A percentile compares a stretch with the other conserved stretches of the same genome.
These are phyloP conservation scores for Fusarium concolor DNA, from an alignment of 2,329 filamentous ascomycete species.

Conservation along the genomic window DNA sequence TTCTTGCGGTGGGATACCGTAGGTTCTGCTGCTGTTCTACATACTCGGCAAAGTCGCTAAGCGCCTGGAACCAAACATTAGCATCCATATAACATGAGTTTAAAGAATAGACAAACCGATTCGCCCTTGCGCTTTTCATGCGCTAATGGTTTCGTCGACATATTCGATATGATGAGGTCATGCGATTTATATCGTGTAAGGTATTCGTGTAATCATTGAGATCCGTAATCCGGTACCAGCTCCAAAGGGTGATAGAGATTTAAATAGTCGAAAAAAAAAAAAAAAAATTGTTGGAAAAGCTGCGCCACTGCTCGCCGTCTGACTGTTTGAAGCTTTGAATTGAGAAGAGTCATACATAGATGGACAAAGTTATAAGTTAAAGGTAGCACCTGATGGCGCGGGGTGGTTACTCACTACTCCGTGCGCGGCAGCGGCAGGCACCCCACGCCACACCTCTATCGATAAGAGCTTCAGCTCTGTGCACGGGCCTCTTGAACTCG, in stretches of 20 bases:
- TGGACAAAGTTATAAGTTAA: constrained; percentile 33
- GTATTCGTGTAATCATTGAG: constrained; percentile 49
- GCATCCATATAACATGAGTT: neutral
- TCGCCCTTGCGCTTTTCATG: constrained; percentile 90
- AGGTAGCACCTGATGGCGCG: constrained; percentile 25
- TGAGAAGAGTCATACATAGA: constrained; percentile 47
- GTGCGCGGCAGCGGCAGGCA: neutral
- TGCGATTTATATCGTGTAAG: constrained; percentile 34
- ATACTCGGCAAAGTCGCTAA: constrained; percentile 97
- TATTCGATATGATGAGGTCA: constrained; percentile 48
- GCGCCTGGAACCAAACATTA: constrained; percentile 62
- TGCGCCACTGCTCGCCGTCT: constrained; percentile 42
- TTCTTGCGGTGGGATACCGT: constrained; percentile 65
- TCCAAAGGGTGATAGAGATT: neutral
- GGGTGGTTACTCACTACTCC: constrained; percentile 41
- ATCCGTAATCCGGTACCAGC: neutral
- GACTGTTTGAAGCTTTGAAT: constrained; percentile 32
- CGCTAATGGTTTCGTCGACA: constrained; percentile 72
- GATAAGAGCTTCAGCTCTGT: constrained; percentile 36
- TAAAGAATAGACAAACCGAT: constrained; percentile 66
- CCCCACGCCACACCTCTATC: constrained; percentile 28
- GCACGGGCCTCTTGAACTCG: constrained; percentile 11
- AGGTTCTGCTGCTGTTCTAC: constrained; percentile 92
- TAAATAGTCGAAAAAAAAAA: constrained; percentile 28
- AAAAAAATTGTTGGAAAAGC: constrained; percentile 7